phyloP scores from a whole-genome alignment of 768 basidiomycete genomes.

The Gloeopeniophorella convolvens region DNA sequence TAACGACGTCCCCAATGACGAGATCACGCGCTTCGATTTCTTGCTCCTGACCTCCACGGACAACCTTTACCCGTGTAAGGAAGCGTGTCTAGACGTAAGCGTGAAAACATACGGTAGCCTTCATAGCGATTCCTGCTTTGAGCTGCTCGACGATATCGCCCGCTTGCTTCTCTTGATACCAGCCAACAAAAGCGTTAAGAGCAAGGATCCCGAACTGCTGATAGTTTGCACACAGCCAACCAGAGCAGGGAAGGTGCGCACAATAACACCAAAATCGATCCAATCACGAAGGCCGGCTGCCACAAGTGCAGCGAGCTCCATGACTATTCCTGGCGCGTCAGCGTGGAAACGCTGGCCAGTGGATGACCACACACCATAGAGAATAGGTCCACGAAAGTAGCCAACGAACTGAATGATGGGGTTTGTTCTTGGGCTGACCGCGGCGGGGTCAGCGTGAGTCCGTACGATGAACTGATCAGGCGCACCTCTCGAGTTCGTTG shows the following conservation, averaged over 20 bases:
- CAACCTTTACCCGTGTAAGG: slow-evolving; percentile 19
- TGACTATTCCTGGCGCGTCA: slow-evolving; percentile 24
- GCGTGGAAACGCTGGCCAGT: background rate
- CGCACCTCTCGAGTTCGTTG: slow-evolving; percentile 38
- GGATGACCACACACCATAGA: slow-evolving; percentile 24
- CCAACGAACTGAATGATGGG: slow-evolving; percentile 38
- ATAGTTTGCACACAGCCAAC: background rate
- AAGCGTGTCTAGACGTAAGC: background rate
- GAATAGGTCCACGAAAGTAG: slow-evolving; percentile 40
- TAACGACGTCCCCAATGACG: slow-evolving; percentile 38
- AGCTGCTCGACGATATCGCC: slow-evolving; percentile 44
- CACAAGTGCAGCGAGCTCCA: slow-evolving; percentile 42
- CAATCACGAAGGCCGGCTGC: slow-evolving; percentile 41
- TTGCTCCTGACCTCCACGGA: slow-evolving; percentile 36
- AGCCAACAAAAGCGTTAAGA: slow-evolving; percentile 39
- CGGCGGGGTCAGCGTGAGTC: background rate
- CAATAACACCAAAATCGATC: slow-evolving; percentile 45
- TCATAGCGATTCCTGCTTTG: slow-evolving; percentile 42
- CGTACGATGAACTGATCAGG: too few species aligned
- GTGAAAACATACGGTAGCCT: slow-evolving; percentile 26
- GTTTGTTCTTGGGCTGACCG: slow-evolving; percentile 32
- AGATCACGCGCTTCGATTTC: slow-evolving; percentile 40
- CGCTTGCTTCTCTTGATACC: slow-evolving; percentile 46
- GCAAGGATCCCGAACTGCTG: slow-evolving; percentile 33
- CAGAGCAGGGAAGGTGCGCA: slow-evolving; percentile 18